Percentiles rank a stretch among this genome's conserved stretches.
These are phyloP conservation scores for Calonectria honghensis DNA, from an alignment of 2,329 filamentous ascomycete genomes.

Conservation along the genomic window DNA sequence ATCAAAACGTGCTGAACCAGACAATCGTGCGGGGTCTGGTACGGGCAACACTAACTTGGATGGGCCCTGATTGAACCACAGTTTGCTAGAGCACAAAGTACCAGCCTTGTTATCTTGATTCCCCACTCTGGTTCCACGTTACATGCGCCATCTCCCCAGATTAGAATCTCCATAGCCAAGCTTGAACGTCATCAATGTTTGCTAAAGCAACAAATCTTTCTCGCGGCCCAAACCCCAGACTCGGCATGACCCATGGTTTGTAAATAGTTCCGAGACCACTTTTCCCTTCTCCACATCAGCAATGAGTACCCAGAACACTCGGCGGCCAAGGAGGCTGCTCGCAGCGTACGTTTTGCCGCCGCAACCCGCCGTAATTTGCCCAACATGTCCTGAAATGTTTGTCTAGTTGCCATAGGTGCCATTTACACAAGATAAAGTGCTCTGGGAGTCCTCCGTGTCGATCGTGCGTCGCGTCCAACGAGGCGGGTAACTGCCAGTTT, in stretches of 20 bases:
- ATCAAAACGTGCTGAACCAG: not conserved
- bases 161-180: constrained; percentile 7
- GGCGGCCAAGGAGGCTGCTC: constrained; percentile 51
- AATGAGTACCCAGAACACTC: constrained; percentile 46
- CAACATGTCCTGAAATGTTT: not conserved
- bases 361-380: not conserved
- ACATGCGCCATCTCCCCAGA: constrained; percentile 17
- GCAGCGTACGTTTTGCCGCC: constrained; percentile 50
- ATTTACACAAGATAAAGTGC: constrained; percentile 68
- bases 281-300: constrained; percentile 25
- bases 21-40: not conserved
- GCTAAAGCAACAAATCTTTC: constrained; percentile 7
- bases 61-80: not conserved
- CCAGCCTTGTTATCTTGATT: constrained; percentile 11
- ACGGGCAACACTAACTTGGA: not conserved
- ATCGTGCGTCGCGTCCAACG: constrained; percentile 62
- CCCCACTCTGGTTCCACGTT: constrained; percentile 13
- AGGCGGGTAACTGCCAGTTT: constrained; percentile 62
- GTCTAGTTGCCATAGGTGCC: constrained; percentile 63
- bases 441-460: constrained; percentile 65
- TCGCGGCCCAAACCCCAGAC: constrained; percentile 13
- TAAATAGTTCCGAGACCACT: constrained; percentile 30
- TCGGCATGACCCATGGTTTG: constrained; percentile 14
- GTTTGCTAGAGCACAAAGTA: not conserved
- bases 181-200: constrained; percentile 7